Conservation (phyloP, 768 basidiomycete species). For the Leccinum pellstonianum region DNA sequence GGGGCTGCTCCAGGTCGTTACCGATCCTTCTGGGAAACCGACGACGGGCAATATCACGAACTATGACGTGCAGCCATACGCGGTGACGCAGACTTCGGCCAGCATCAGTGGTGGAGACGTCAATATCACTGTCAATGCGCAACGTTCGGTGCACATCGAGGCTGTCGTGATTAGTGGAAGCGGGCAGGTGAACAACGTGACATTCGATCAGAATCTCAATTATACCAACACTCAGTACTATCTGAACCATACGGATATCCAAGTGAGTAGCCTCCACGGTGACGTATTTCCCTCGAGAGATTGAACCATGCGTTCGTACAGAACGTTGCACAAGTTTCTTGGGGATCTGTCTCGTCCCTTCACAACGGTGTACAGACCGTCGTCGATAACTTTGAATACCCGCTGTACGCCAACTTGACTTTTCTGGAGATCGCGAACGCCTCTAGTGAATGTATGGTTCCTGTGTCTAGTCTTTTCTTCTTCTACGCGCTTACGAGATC, state of each 20-base stretch:
- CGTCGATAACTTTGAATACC: constrained; percentile 54
- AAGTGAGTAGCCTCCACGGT: constrained; percentile 29
- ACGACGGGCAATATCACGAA: constrained; percentile 67
- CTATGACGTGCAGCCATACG: constrained; percentile 59
- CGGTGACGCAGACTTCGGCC: constrained; percentile 47
- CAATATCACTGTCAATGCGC: constrained; percentile 61
- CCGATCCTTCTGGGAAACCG: constrained; percentile 57
- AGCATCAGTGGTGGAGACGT: constrained; percentile 46
- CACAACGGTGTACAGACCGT: constrained; percentile 47
- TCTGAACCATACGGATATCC: constrained; percentile 43
- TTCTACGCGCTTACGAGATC: background rate
- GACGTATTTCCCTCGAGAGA: background rate
- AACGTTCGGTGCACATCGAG: constrained; percentile 57
- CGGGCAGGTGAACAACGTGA: constrained; percentile 52
- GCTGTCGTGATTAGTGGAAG: constrained; percentile 61
- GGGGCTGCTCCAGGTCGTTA: constrained; percentile 63
- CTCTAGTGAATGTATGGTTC: constrained; percentile 17
- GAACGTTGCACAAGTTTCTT: constrained; percentile 51
- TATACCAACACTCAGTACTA: constrained; percentile 67
- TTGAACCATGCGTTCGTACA: constrained; percentile 18
- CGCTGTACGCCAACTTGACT: constrained; percentile 44
- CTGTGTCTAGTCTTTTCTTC: background rate
- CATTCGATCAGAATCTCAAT: constrained; percentile 58
- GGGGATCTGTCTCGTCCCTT: constrained; percentile 45
- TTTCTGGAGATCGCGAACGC: constrained; percentile 33